Base-by-base conservation (phyloP, 1,139 yeast genomes). In the Lodderomyces oxycetoniae region DNA sequence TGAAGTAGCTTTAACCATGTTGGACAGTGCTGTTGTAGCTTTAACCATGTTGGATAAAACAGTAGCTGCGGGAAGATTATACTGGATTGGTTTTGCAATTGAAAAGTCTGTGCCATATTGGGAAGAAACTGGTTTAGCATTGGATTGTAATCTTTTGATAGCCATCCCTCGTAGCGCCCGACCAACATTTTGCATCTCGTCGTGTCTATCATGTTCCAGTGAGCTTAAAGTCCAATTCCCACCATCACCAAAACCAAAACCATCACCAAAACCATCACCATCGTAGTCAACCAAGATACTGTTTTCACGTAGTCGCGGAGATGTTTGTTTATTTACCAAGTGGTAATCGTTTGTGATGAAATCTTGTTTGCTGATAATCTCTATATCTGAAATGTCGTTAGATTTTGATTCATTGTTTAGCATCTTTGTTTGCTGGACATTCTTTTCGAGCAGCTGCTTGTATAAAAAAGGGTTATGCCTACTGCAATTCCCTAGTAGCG, bases 91-190 rank as follows among this genome's bases (percentile, higher is more conserved):
- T 16, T 27, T 27, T 2, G 43, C 38, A 23, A 42, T 39, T 11
- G 46, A 41, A 26, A 44, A 34, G 28, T 42, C 38, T 1, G 45
- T 43, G 8, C 48, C 46, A 31, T 43, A 44, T 23, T 41, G 45
- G 19, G 20, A 16, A 5, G 21, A 6, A 9, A n/a, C 5, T 20
- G n/a, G 16, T 5, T 29, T 31, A 10, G 17, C n/a, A n/a, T n/a
- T 26, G 8, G 23, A 7, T 15, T 28, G 17, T 12, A 33, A 14
- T 26, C 30, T 26, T 3, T 28, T 24, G 8, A 26, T 9, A 11
- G 39, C 41, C 5, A 34, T 31, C 16, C 35, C 28, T 25, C 26
- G 23, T 13, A 39, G 34, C 10, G 29, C 3, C 19, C 33, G 21
- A 11, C 24, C 14, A 17, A 35, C 26, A 24, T 14, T 21, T 8